Percentiles rank a stretch among this genome's conserved stretches.
Evolutionary conservation across 2,329 filamentous ascomycete species (phyloP).

Genomic region (Cryphonectria japonica): DNA sequence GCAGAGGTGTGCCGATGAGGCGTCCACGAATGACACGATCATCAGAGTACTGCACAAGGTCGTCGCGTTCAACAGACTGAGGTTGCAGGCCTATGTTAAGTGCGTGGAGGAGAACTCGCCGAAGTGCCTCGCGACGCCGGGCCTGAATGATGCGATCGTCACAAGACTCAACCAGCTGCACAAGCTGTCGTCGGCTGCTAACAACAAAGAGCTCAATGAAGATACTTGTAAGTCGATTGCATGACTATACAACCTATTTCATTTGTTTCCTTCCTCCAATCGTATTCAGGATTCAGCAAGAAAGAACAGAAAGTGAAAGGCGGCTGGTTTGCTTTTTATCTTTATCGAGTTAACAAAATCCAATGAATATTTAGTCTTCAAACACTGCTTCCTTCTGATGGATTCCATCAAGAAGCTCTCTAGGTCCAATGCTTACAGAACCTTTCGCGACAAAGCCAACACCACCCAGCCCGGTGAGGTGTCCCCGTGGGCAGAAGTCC

Average conservation of each 20-base stretch:
- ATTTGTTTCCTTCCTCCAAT: no score
- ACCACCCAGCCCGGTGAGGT: constrained; percentile 15
- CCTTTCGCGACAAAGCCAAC: constrained; percentile 30
- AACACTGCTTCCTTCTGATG: constrained; percentile 11
- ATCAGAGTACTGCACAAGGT: constrained; percentile 27
- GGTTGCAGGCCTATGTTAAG: constrained; percentile 28
- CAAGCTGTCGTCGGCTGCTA: background rate
- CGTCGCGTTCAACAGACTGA: constrained; percentile 30
- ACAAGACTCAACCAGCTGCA: constrained; percentile 9
- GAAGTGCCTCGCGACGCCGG: constrained; percentile 19
- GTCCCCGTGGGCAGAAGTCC: constrained; percentile 34
- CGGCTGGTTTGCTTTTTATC: background rate
- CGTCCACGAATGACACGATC: background rate
- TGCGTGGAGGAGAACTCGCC: background rate
- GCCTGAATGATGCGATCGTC: background rate
- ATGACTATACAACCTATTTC: no score
- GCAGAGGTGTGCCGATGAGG: constrained; percentile 6
- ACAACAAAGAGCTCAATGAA: background rate
- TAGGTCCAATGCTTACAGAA: constrained; percentile 20
- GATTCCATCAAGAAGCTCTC: constrained; percentile 3
- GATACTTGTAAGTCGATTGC: background rate
- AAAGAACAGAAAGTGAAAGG: no score
- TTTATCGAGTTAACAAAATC: background rate
- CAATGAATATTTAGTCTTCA: constrained; percentile 14
- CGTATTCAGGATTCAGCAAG: no score